These are phyloP conservation scores for Calonectria multiphialidica DNA, from an alignment of 2,329 filamentous ascomycete species.

Conservation along the genomic window DNA sequence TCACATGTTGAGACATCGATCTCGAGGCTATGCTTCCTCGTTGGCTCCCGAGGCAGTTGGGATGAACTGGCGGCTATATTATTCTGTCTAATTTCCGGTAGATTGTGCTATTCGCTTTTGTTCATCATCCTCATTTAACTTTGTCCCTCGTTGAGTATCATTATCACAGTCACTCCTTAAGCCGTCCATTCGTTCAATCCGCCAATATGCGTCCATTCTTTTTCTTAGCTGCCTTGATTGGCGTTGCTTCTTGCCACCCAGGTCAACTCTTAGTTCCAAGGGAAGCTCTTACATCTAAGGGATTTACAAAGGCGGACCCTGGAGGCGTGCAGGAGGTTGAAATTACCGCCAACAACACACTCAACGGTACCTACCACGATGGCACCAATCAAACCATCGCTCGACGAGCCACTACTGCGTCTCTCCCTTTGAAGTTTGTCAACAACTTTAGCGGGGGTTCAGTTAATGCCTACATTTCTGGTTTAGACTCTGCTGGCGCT, in stretches of 20 bases:
- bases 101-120: neutral
- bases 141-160: neutral
- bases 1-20: slow-evolving; percentile 16
- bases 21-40: neutral
- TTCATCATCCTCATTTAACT: neutral
- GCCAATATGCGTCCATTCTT: slow-evolving; percentile 40
- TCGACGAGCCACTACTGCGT: neutral
- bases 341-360: slow-evolving; percentile 52
- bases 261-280: slow-evolving; percentile 22
- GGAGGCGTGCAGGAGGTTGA: slow-evolving; percentile 48
- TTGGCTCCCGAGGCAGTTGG: slow-evolving; percentile 4
- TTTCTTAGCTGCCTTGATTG: slow-evolving; percentile 36
- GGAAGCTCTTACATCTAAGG: slow-evolving; percentile 27
- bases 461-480: slow-evolving; percentile 60
- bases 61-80: slow-evolving; percentile 30
- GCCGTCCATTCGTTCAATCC: slow-evolving; percentile 11
- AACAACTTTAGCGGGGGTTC: slow-evolving; percentile 56
- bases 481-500: slow-evolving; percentile 52
- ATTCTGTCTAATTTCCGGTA: neutral
- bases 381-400: slow-evolving; percentile 20
- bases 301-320: slow-evolving; percentile 48
- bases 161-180: slow-evolving; percentile 12
- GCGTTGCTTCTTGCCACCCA: slow-evolving; percentile 32
- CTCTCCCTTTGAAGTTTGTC: slow-evolving; percentile 50
- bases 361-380: slow-evolving; percentile 52